A percentile compares a stretch with the other conserved stretches of the same genome.
Evolutionary conservation across 306 rosid genomes (phyloP).

Genomic region (Cajanus cajan): DNA sequence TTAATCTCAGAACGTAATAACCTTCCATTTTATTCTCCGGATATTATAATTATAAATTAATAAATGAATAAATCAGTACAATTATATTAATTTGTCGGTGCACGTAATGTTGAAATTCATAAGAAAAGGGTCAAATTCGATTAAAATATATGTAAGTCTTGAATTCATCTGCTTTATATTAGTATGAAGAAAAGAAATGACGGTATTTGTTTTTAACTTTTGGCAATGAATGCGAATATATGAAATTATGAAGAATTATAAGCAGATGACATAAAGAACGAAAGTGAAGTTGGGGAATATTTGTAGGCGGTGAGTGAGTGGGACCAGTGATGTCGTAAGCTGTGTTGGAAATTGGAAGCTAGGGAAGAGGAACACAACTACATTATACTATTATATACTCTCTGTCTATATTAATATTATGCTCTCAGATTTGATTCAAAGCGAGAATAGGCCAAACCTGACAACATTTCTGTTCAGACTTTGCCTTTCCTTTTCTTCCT

Average conservation of each 20-base stretch:
- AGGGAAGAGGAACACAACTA: background rate
- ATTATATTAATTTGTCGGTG: too few relatives aligned
- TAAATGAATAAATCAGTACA: background rate
- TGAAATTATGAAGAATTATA: slow-evolving; percentile 32
- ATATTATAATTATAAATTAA: background rate
- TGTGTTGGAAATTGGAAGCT: slow-evolving; percentile 43
- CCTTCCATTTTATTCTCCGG: background rate
- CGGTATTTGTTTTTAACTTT: background rate
- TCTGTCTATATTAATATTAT: background rate
- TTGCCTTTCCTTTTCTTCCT: slow-evolving; percentile 13
- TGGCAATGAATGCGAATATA: slow-evolving; percentile 33
- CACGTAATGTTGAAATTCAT: too few relatives aligned
- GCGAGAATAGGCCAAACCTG: slow-evolving; percentile 30
- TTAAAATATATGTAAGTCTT: background rate
- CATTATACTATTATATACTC: background rate
- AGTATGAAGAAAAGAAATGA: background rate
- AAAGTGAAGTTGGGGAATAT: slow-evolving; percentile 25
- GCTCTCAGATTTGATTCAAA: slow-evolving; percentile 25
- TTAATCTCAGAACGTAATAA: background rate
- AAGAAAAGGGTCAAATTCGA: too few relatives aligned
- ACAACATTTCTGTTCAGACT: slow-evolving; percentile 29
- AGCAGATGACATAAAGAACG: slow-evolving; percentile 17
- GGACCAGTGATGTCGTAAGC: slow-evolving; percentile 33
- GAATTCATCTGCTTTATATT: background rate
- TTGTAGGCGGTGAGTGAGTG: slow-evolving; percentile 20